Conservation (phyloP, 495 filamentous ascomycete species). For the Aeminium ludgeri region DNA sequence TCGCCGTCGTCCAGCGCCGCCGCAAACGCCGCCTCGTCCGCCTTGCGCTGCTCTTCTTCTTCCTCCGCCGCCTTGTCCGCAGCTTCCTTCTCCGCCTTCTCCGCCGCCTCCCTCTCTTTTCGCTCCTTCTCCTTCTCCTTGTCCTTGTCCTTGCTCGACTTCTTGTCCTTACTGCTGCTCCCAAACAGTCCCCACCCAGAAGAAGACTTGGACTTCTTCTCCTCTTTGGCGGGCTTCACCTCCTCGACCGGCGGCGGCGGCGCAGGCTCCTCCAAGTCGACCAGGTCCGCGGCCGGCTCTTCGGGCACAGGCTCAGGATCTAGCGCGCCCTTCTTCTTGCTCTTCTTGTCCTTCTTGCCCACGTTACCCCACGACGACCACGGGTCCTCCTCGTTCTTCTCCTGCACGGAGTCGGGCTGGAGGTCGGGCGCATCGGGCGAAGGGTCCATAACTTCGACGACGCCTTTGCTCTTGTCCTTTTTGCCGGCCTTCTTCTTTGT, state of each 20-base stretch:
- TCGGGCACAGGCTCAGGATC: no score
- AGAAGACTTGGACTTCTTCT: conserved; percentile 9
- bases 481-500: conserved; percentile 28
- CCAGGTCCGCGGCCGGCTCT: no score
- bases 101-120: conserved; percentile 11
- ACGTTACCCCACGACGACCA: conserved; percentile 13
- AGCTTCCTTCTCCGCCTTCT: conserved; percentile 3
- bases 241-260: conserved; percentile 8
- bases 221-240: conserved; percentile 4
- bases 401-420: conserved; percentile 14
- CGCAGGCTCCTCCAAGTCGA: no score
- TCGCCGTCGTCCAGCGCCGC: conserved; percentile 20
- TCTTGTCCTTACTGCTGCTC: conserved; percentile 5
- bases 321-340: conserved; percentile 15
- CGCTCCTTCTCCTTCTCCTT: conserved; percentile 11
- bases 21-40: conserved; percentile 15
- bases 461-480: conserved; percentile 17
- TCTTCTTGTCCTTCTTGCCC: conserved; percentile 19
- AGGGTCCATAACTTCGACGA: conserved; percentile 13
- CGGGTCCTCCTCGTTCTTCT: conserved; percentile 15
- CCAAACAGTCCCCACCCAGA: conserved; percentile 13
- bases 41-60: conserved; percentile 9
- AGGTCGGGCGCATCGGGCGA: conserved; percentile 8
- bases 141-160: conserved; percentile 13
- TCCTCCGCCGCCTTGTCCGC: no score